phyloP scores from a whole-genome alignment of 129 eudicot genomes.

The Gnaphalium uliginosum region DNA sequence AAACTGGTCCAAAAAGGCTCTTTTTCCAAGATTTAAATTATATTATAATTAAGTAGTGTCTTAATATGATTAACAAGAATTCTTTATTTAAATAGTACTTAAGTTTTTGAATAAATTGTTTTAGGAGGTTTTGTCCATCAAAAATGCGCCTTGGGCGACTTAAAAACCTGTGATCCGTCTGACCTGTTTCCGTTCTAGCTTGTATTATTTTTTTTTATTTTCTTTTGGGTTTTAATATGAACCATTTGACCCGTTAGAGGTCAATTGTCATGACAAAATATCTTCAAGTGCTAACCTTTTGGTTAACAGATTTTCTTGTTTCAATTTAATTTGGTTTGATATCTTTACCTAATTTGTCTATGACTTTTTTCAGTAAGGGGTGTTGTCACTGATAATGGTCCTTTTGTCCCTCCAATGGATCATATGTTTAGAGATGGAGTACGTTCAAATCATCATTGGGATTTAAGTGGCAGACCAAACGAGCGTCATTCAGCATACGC shows the following conservation, averaged over 20 bases:
- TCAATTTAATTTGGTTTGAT: not conserved
- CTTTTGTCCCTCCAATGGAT: conserved; percentile 25
- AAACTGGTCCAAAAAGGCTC: not conserved
- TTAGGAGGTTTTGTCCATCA: not conserved
- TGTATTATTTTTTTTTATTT: too few species aligned
- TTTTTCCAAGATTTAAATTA: not conserved
- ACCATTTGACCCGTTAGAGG: not conserved
- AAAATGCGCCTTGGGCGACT: not conserved
- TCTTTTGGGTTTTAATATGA: not conserved
- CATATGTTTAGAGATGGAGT: conserved; percentile 24
- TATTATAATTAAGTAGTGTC: not conserved
- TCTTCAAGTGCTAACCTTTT: not conserved
- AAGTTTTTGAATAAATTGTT: too few species aligned
- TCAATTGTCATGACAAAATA: not conserved
- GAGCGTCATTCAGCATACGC: conserved; percentile 24
- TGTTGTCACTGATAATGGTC: conserved; percentile 25
- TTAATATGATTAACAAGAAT: conserved; percentile 2
- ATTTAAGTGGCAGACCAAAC: conserved; percentile 22
- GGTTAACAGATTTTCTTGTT: not conserved
- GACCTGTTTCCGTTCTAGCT: not conserved
- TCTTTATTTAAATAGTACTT: not conserved
- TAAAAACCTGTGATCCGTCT: not conserved
- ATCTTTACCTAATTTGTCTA: not conserved
- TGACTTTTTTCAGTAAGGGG: conserved; percentile 27
- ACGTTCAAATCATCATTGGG: conserved; percentile 23